Evolutionary conservation across 805 yeast genomes (phyloP), one percentile per base, ranked within the genome.

Genomic region (Barnettozyma sucrosica): DNA sequence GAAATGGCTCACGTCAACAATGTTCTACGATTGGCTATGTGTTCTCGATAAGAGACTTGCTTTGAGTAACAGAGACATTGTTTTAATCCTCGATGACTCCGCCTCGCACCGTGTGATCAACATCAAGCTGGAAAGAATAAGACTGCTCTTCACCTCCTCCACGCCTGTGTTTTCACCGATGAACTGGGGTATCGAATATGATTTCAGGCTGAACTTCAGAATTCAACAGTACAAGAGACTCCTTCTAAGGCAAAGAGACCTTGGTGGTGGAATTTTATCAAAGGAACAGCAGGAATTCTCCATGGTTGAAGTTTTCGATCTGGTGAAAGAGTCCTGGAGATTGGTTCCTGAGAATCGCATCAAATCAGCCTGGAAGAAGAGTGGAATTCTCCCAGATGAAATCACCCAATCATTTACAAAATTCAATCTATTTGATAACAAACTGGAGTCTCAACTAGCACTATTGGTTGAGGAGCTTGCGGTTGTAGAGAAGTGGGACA

Each of bases 121-220:
- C 36, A 67, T 74, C 30, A 77, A 73, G 50, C 66, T 80, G 36
- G 66, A 66, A 47, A 69, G 71, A 49, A 71, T 72, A 13, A 55
- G 67, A 28, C 54, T 74, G 36, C 56, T 72, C 7, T 73, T 66
- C 47, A 70, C 73, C 0, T 63, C 72, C 0, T 60, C 71, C 25
- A 62, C 57, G 33, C 62, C 70, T 9, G 64, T 37, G 7, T 79
- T 77, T 55, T 60, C 79, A 30, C 86, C 86, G 7, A 79, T 80
- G 70, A 76, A 72, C 50, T 79, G 81, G 73, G 87, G 87, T 3
- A 76, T 81, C 4, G 69, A 77, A 36, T 79, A 78, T 49, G 86
- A 81, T 55, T 77, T 81, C 57, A 79, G 79, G 55, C 69, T 79
- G 13, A 64, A 76, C 41, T 81, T 76, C 54, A 70, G 87, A 47